phyloP scores from a whole-genome alignment of 2,329 filamentous ascomycete species.

The Botrytis porri region DNA sequence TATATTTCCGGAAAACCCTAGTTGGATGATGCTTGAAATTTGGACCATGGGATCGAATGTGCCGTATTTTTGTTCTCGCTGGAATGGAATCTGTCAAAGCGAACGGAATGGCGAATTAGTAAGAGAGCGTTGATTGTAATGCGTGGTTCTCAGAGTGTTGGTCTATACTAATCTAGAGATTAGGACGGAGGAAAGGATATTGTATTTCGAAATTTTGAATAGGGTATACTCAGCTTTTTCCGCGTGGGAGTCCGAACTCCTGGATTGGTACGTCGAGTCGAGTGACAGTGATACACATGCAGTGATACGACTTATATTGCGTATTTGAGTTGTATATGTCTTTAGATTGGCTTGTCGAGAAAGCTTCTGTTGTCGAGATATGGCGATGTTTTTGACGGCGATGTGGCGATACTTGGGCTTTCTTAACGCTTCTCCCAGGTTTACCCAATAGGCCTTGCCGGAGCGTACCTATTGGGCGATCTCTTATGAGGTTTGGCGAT shows the following conservation, averaged over 20 bases:
- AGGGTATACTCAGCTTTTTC: not conserved
- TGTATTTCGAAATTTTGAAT: not conserved
- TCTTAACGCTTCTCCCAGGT: not conserved
- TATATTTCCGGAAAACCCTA: not conserved
- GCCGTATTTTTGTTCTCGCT: not conserved
- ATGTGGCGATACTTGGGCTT: not conserved
- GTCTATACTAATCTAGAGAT: not conserved
- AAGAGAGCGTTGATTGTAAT: not conserved
- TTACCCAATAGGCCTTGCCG: not conserved
- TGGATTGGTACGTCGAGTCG: not conserved
- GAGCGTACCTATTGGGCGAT: not conserved
- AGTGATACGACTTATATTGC: not conserved
- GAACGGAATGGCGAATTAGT: too few species aligned
- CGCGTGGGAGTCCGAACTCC: not conserved
- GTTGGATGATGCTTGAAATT: not conserved
- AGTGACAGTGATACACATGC: not conserved
- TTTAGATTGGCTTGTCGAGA: not conserved
- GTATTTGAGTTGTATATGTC: not conserved
- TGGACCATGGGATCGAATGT: not conserved
- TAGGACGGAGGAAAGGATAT: not conserved
- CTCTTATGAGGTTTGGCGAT: not conserved
- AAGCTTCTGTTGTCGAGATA: not conserved
- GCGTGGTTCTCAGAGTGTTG: not conserved
- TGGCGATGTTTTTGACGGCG: not conserved
- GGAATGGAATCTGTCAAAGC: not conserved